Base-by-base conservation (phyloP, 1,284 basidiomycete genomes). In the Schizophyllum commune region DNA sequence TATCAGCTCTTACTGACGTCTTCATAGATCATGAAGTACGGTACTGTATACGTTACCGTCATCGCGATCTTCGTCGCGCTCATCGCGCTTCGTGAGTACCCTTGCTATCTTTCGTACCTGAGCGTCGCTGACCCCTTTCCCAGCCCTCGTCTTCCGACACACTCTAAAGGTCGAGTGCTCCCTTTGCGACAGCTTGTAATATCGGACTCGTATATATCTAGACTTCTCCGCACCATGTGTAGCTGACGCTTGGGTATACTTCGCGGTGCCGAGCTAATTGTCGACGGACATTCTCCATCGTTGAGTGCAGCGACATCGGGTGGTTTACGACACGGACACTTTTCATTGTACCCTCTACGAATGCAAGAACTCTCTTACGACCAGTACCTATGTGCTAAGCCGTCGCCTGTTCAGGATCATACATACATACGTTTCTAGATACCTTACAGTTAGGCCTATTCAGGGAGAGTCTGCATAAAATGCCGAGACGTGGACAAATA, bases 31-130 rank as follows among this genome's bases (percentile, higher is more conserved):
- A 78, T 88, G 73, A 86, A 84, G 74, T 94, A 98, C 72, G 86
- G 92, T 61, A 72, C 86, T 62, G 74, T 91, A 63, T 95, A 95
- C 76, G 76, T 93, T 55, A 65, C 86, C 61, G 82, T 88, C 64
- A 83, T 95, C 66, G 83, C 83, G 61, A 70, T 88, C 65, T 94
- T 98, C 71, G 81, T 87, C 55, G 88, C 86, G 33, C 82, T 98
- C 66, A 81, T 92, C 69, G 83, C 79, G 68, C 72, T 89, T 64
- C 91, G 91, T 92, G 75, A 78, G 90, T 85, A 56, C 32, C 19
- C 19, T 33, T 19, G 58, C 57, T 55, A 21, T 51, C 57, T 52
- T 11, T 58, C 20, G 5, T 19, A 52, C 52, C 39, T 51, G 27
- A 22, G 55, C 57, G 62, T n/a, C 56, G 60, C 21, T 58, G 56